phyloP scores from a whole-genome alignment of 257 asterid genomes.

The Scutellaria baicalensis region DNA sequence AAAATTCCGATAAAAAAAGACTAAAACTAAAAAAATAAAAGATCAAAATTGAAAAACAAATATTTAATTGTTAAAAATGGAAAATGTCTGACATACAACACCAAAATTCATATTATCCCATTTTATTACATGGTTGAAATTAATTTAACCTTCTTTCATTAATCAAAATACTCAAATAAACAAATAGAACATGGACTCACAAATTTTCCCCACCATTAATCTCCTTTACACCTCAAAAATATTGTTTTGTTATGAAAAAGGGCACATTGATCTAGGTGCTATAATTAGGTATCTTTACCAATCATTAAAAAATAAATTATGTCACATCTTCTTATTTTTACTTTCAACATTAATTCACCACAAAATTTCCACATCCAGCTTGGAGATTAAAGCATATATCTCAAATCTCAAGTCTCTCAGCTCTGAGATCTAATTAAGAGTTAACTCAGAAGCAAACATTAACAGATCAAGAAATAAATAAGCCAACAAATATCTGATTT shows the following conservation, averaged over 20 bases:
- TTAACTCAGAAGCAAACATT: neutral
- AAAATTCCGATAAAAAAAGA: no score
- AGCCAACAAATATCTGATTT: neutral
- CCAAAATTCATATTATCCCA: no score
- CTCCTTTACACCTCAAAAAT: neutral
- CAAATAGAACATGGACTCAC: neutral
- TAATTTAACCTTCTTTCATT: neutral
- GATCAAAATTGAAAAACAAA: no score
- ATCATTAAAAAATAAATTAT: neutral
- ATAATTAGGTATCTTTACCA: neutral
- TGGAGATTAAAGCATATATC: neutral
- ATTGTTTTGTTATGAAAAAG: neutral
- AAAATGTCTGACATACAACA: no score
- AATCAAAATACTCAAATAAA: neutral
- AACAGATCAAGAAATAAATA: constrained; percentile 4
- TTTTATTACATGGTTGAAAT: neutral
- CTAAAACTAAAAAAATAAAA: no score
- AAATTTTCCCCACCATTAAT: neutral
- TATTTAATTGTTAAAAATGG: no score
- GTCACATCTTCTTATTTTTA: neutral
- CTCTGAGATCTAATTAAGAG: constrained; percentile 7
- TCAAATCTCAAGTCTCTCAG: neutral
- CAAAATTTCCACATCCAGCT: neutral
- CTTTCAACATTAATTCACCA: neutral
- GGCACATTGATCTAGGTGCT: neutral